These are phyloP conservation scores for Teratosphaeria destructans DNA, from an alignment of 2,329 filamentous ascomycete genomes.

Conservation along the genomic window DNA sequence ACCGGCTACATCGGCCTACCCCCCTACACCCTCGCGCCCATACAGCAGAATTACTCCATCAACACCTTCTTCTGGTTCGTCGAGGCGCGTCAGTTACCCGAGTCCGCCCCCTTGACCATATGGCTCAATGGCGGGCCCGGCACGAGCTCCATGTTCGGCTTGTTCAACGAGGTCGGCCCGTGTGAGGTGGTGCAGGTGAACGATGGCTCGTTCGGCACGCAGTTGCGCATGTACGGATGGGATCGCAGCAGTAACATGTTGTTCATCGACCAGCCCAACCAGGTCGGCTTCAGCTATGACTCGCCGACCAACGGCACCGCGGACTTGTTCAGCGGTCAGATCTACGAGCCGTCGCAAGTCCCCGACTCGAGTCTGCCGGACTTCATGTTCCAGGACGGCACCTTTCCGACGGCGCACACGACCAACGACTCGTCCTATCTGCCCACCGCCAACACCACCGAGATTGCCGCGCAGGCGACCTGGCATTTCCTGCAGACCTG, in stretches of 20 bases:
- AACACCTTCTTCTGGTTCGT: conserved; percentile 60
- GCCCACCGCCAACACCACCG: conserved; percentile 24
- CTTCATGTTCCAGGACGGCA: conserved; percentile 48
- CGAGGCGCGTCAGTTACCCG: conserved; percentile 43
- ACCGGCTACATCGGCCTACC: conserved; percentile 56
- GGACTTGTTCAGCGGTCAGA: conserved; percentile 26
- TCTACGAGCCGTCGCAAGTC: conserved; percentile 34
- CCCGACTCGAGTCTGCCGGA: conserved; percentile 43
- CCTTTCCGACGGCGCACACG: conserved; percentile 45
- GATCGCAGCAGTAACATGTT: conserved; percentile 55
- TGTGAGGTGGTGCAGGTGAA: conserved; percentile 27
- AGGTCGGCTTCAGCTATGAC: conserved; percentile 49
- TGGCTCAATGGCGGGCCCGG: conserved; percentile 55
- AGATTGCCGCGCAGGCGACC: conserved; percentile 35
- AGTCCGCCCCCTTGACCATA: conserved; percentile 46
- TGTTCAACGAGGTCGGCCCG: conserved; percentile 41
- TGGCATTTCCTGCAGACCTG: conserved; percentile 57
- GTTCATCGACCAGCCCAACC: conserved; percentile 58
- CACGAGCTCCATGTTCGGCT: conserved; percentile 46
- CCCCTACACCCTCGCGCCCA: conserved; percentile 35
- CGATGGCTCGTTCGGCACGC: conserved; percentile 21
- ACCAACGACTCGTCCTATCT: conserved; percentile 21
- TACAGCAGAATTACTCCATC: conserved; percentile 46
- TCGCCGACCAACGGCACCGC: conserved; percentile 32
- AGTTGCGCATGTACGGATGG: conserved; percentile 46